Evolutionary conservation across 768 basidiomycete species (phyloP).

Genomic region (Pleurotus citrinopileatus): DNA sequence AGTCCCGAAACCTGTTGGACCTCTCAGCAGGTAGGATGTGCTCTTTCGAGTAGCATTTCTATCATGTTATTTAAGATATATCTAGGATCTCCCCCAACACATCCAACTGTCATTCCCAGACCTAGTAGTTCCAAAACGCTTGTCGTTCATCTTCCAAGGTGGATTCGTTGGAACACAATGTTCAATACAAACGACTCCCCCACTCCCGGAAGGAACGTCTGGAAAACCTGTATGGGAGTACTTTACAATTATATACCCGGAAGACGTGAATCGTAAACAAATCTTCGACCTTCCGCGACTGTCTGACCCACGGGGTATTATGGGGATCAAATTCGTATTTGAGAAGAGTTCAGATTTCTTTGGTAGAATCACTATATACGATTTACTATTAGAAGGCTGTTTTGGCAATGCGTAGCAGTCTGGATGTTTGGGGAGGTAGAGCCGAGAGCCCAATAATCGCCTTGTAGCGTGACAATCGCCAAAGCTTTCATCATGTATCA

Average conservation of each 20-base stretch:
- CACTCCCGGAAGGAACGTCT: conserved; percentile 16
- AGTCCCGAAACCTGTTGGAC: conserved; percentile 85
- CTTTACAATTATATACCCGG: conserved; percentile 63
- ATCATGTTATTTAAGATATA: conserved; percentile 3
- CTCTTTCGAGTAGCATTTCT: not conserved
- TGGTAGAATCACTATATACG: conserved; percentile 75
- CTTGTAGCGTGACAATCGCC: too few relatives aligned
- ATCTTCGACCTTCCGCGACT: conserved; percentile 49
- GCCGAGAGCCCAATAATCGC: too few relatives aligned
- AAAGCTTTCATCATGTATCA: not conserved
- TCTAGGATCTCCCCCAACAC: conserved; percentile 75
- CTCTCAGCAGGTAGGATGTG: conserved; percentile 66
- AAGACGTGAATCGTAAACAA: conserved; percentile 77
- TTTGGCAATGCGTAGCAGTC: not conserved
- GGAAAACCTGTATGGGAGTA: conserved; percentile 44
- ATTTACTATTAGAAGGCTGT: conserved; percentile 43
- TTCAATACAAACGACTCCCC: conserved; percentile 37
- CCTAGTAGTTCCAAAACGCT: conserved; percentile 50
- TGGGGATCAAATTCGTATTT: conserved; percentile 63
- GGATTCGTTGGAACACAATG: conserved; percentile 80
- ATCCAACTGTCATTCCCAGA: conserved; percentile 61
- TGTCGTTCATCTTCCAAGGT: conserved; percentile 78
- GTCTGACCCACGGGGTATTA: conserved; percentile 29
- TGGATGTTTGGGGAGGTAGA: not conserved
- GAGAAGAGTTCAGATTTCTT: conserved; percentile 85